These are phyloP conservation scores for Sporothrix variecibatus DNA, from an alignment of 2,329 filamentous ascomycete species.

Conservation along the genomic window DNA sequence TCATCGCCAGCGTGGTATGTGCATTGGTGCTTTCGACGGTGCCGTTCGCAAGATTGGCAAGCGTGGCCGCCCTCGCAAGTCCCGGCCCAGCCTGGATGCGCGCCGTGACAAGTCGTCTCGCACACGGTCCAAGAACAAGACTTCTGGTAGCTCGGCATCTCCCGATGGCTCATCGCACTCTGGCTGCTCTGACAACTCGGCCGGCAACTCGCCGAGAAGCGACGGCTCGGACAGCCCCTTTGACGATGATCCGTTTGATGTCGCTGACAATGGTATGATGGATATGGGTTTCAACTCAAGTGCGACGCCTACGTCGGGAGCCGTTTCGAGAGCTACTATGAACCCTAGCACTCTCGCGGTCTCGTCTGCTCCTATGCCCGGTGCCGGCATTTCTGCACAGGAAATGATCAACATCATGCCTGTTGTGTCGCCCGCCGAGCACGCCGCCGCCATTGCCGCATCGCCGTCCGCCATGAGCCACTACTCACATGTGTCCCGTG, in stretches of 20 bases:
- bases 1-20: conserved; percentile 94
- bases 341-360: conserved; percentile 42
- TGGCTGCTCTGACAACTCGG: conserved; percentile 59
- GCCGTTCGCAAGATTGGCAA: conserved; percentile 62
- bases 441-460: conserved; percentile 38
- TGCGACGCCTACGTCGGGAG: conserved; percentile 19
- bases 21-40: conserved; percentile 89
- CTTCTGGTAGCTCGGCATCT: conserved; percentile 48
- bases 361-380: conserved; percentile 46
- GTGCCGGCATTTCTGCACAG: conserved; percentile 28
- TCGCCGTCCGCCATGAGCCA: conserved; percentile 51
- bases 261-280: conserved; percentile 47
- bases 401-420: conserved; percentile 34
- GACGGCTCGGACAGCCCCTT: conserved; percentile 47
- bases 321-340: conserved; percentile 36
- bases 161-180: conserved; percentile 54
- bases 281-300: conserved; percentile 27
- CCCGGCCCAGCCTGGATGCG: conserved; percentile 58
- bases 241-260: conserved; percentile 40
- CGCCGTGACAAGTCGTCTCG: conserved; percentile 59
- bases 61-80: conserved; percentile 65
- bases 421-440: conserved; percentile 34
- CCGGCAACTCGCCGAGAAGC: conserved; percentile 53
- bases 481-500: conserved; percentile 52
- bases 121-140: conserved; percentile 58